Evolutionary conservation across 2,329 filamentous ascomycete genomes (phyloP).

Genomic region (Ophiostoma sp.): DNA sequence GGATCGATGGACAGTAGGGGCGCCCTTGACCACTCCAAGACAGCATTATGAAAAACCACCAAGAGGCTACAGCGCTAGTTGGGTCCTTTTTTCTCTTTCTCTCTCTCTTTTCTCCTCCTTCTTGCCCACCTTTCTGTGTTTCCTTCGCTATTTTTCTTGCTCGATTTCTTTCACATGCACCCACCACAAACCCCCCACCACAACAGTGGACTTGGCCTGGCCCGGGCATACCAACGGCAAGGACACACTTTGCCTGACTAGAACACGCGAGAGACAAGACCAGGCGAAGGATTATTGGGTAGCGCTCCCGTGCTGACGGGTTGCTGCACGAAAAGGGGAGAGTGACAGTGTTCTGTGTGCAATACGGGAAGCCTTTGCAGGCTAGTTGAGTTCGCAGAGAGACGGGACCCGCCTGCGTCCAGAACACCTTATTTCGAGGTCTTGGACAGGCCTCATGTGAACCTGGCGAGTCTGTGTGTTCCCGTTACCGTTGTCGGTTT

Average conservation of each 20-base stretch:
- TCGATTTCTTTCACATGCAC: neutral
- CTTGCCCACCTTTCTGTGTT: neutral
- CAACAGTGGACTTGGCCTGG: neutral
- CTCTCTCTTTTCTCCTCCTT: neutral
- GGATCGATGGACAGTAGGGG: neutral
- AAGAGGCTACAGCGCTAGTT: neutral
- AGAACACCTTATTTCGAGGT: neutral
- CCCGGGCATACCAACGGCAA: neutral
- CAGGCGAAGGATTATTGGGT: neutral
- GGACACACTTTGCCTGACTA: neutral
- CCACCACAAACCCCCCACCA: neutral
- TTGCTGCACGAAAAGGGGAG: neutral
- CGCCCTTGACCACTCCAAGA: neutral
- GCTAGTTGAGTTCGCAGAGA: neutral
- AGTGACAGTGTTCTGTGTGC: neutral
- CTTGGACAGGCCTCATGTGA: neutral
- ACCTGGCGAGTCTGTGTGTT: neutral
- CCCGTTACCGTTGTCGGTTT: neutral
- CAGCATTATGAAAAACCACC: neutral
- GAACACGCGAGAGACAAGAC: neutral
- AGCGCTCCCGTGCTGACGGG: constrained; percentile 1
- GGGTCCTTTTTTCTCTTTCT: neutral
- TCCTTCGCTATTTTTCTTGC: neutral
- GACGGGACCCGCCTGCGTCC: neutral
- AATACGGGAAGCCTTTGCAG: neutral